Conservation (phyloP, 1,284 basidiomycete species). For the Ceratobasidium theobromae region DNA sequence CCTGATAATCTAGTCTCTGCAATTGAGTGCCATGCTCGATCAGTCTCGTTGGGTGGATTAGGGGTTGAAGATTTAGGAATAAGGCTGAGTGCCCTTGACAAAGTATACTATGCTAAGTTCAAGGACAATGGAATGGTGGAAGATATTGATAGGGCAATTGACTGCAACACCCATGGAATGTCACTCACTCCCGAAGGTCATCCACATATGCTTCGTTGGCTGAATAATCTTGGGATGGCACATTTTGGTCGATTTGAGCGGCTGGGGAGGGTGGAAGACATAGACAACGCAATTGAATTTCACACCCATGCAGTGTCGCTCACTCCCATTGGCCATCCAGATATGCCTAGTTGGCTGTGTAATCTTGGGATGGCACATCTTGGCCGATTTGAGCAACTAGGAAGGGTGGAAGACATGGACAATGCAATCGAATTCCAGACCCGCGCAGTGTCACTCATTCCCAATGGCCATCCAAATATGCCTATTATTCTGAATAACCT, state of each 20-base stretch:
- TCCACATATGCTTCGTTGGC: neutral
- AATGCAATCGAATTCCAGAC: neutral
- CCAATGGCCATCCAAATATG: neutral
- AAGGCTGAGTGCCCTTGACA: too few relatives aligned
- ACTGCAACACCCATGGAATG: neutral
- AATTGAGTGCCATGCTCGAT: too few relatives aligned
- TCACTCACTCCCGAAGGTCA: neutral
- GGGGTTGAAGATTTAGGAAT: too few relatives aligned
- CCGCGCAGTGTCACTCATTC: too few relatives aligned
- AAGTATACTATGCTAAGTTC: too few relatives aligned
- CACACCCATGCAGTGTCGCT: neutral
- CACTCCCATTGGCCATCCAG: neutral
- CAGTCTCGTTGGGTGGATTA: too few relatives aligned
- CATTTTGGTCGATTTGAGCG: neutral
- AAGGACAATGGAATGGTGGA: neutral
- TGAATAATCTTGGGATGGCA: neutral
- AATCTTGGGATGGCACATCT: constrained; percentile 22
- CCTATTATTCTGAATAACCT: neutral
- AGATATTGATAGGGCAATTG: neutral
- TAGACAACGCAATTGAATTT: neutral
- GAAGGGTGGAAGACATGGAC: neutral
- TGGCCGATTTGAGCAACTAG: neutral
- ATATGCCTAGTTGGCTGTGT: neutral
- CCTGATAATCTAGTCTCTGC: too few relatives aligned
- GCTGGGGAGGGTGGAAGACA: neutral